Evolutionary conservation across 306 rosid genomes (phyloP), one percentile per base, ranked within the genome.

Genomic region (Medicago lupulina): DNA sequence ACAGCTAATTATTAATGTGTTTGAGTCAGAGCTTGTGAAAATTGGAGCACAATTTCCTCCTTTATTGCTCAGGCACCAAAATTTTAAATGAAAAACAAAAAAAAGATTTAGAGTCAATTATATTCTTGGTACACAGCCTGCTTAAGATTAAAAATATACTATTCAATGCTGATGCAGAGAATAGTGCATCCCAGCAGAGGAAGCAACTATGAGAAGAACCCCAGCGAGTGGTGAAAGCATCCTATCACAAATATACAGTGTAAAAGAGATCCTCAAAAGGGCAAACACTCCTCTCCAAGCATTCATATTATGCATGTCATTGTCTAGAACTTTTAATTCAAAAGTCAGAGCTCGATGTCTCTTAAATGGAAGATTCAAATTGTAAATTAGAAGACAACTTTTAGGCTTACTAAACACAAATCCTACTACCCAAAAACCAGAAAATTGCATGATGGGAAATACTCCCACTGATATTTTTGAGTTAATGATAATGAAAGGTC

Each of bases 391-490:
- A 16, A 75, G 54, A 75, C 40, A 51, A 16, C 19, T 16, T 51
- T 16, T 16, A 51, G 58, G 21, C 58, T n/a, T 51, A 51, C 58
- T 19, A 51, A 16, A 7, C 21, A 17, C 19, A 34, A 16, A 51
- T 16, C 57, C 10, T 51, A n/a, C 43, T 43, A 40, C 71, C 11
- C 25, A 1, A 7, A 17, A 47, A 67, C 38, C 54, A 21, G 64
- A 63, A 51, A 66, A 15, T 39, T 65, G 39, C 16, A 50, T 76
- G 71, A 39, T 51, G 50, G 79, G 39, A 17, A 49, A 50, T 75
- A 64, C 58, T 47, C 49, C 70, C 60, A 58, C 47, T 17, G 44
- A 51, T 43, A 44, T 21, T 50, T 19, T 77, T 47, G 31, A 59
- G 50, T 57, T 44, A 67, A 43, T 31, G 34, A 67, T 51, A 18